phyloP scores from a whole-genome alignment of 495 filamentous ascomycete genomes.

The Bombardia bombarda region DNA sequence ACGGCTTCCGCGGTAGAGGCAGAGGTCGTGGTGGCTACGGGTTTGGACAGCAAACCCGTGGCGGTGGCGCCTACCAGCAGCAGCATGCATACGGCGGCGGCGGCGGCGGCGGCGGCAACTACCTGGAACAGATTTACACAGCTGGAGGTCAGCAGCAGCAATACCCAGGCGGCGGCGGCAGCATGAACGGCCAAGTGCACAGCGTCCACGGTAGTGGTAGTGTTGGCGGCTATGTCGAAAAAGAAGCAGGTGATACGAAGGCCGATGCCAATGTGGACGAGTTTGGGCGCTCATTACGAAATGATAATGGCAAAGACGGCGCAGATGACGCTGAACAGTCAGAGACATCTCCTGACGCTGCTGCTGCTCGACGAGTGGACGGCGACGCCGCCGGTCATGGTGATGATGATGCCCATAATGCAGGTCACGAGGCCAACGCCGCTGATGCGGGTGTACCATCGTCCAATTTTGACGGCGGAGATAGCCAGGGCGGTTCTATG shows the following conservation, averaged over 20 bases:
- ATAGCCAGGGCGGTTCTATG: conserved; percentile 1
- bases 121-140: conserved; percentile 20
- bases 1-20: conserved; percentile 52
- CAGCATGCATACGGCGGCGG: too few relatives aligned
- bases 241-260: conserved; percentile 9
- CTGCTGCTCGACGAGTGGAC: conserved; percentile 17
- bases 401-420: conserved; percentile 3
- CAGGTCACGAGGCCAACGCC: neutral
- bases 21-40: conserved; percentile 54
- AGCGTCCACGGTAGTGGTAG: conserved; percentile 11
- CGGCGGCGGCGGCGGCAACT: conserved; percentile 13
- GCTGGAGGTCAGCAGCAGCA: conserved; percentile 13
- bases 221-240: conserved; percentile 1
- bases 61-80: conserved; percentile 21
- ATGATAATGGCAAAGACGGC: conserved; percentile 10
- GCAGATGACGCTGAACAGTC: conserved; percentile 1
- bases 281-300: conserved; percentile 42
- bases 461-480: conserved; percentile 1
- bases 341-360: conserved; percentile 15
- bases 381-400: conserved; percentile 9
- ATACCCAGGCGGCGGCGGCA: conserved; percentile 2
- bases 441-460: conserved; percentile 1
- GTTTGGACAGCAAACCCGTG: conserved; percentile 47
- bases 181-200: conserved; percentile 9
- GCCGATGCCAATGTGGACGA: conserved; percentile 38